A percentile compares a stretch with the other conserved stretches of the same genome.
Conservation (phyloP, 1,284 basidiomycete genomes). For the Pisolithus thermaeus region DNA sequence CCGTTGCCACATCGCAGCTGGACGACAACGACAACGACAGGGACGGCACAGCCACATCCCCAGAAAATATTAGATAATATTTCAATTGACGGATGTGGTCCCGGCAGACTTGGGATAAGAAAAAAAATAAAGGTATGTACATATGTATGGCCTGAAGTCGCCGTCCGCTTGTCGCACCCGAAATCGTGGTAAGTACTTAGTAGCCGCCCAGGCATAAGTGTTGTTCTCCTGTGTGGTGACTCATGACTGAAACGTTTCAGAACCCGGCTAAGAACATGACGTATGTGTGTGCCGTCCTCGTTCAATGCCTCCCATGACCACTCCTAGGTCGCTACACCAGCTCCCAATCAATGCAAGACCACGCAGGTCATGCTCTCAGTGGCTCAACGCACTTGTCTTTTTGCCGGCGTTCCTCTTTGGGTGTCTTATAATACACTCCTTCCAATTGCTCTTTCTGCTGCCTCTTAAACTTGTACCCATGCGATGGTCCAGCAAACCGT, state of each 20-base stretch:
- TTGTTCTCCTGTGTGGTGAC: too few species aligned
- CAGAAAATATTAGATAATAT: neutral
- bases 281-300: neutral
- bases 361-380: conserved; percentile 47
- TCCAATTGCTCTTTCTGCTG: conserved; percentile 65
- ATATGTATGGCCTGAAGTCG: too few species aligned
- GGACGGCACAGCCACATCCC: neutral
- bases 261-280: too few species aligned
- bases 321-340: conserved; percentile 31
- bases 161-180: too few species aligned
- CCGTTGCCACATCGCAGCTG: neutral
- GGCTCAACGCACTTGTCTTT: conserved; percentile 49
- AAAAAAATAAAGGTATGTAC: too few species aligned
- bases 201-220: too few species aligned
- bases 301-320: conserved; percentile 17
- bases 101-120: too few species aligned
- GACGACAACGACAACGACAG: neutral
- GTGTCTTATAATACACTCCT: conserved; percentile 62
- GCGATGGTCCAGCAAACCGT: conserved; percentile 42
- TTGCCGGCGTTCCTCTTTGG: conserved; percentile 60
- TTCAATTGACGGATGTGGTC: too few species aligned
- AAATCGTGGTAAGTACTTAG: too few species aligned
- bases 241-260: too few species aligned
- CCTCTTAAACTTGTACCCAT: conserved; percentile 55
- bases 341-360: conserved; percentile 59